A percentile compares a stretch with the other conserved stretches of the same genome.
phyloP scores from a whole-genome alignment of 139 green algal genomes.

The Haematococcus sp. region DNA sequence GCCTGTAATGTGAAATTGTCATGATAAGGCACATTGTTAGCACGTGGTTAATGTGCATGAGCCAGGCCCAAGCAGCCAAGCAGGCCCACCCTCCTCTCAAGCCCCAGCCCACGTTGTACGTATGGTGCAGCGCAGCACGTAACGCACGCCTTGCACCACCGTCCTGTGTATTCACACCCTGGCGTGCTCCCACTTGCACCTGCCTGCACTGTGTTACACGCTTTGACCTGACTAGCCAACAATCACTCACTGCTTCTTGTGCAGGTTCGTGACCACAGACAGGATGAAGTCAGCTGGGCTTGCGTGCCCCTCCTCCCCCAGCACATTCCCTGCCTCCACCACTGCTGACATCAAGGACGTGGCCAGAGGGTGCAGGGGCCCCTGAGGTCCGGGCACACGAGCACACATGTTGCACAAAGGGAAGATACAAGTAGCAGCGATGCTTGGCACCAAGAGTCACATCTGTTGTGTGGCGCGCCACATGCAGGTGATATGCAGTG shows the following conservation, averaged over 20 bases:
- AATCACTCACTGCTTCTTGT: conserved; percentile 17
- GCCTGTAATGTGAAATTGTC: neutral
- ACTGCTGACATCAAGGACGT: conserved; percentile 8
- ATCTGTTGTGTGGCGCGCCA: no score
- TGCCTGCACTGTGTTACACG: no score
- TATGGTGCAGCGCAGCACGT: neutral
- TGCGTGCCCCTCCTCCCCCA: conserved; percentile 7
- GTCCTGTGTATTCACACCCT: no score
- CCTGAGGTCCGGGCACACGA: conserved; percentile 3
- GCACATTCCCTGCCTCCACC: conserved; percentile 13
- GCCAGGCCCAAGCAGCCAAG: neutral
- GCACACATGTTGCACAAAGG: neutral
- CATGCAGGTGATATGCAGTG: neutral
- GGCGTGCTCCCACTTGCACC: no score
- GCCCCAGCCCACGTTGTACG: neutral
- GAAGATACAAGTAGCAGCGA: neutral
- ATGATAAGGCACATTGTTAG: neutral
- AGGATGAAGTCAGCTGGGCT: conserved; percentile 22
- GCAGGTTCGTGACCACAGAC: neutral
- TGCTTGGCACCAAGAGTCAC: neutral
- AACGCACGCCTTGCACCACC: neutral
- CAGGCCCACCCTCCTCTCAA: no score
- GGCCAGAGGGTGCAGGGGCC: conserved; percentile 17
- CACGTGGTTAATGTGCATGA: no score
- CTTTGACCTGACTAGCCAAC: no score